Conservation (phyloP, 768 basidiomycete species). For the Russula virescens region DNA sequence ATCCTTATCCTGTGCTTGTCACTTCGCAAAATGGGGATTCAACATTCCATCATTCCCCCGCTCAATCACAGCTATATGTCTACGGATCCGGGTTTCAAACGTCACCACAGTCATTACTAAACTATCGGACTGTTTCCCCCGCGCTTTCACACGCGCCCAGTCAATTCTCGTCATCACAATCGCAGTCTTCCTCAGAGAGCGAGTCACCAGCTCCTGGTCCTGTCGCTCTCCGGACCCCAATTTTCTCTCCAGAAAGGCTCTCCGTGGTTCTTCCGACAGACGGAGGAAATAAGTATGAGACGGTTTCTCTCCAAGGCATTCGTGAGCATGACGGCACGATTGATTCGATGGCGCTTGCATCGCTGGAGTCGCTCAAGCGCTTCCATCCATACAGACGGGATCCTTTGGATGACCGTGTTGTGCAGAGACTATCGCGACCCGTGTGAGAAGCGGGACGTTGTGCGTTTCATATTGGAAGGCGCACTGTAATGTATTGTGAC, state of each 20-base stretch:
- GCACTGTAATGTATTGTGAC: background rate
- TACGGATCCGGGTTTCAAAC: slow-evolving; percentile 8
- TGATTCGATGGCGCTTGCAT: slow-evolving; percentile 44
- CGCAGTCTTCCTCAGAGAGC: slow-evolving; percentile 22
- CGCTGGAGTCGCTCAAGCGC: slow-evolving; percentile 50
- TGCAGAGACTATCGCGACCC: slow-evolving; percentile 29
- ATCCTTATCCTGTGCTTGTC: slow-evolving; percentile 11
- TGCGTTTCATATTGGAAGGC: background rate
- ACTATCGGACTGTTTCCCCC: slow-evolving; percentile 15
- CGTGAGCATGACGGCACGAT: slow-evolving; percentile 9
- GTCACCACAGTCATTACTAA: background rate
- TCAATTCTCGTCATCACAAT: slow-evolving; percentile 19
- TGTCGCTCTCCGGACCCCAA: slow-evolving; percentile 12
- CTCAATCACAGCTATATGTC: slow-evolving; percentile 11
- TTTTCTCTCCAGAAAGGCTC: slow-evolving; percentile 14
- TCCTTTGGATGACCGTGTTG: slow-evolving; percentile 54
- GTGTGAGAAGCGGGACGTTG: background rate
- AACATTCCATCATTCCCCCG: slow-evolving; percentile 8
- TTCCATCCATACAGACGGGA: slow-evolving; percentile 54
- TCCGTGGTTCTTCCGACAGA: slow-evolving; percentile 12
- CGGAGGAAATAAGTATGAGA: slow-evolving; percentile 10
- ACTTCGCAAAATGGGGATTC: slow-evolving; percentile 13
- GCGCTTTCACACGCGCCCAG: slow-evolving; percentile 21
- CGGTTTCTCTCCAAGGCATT: slow-evolving; percentile 5
- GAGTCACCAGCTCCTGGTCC: slow-evolving; percentile 18